Evolutionary conservation across 2,329 filamentous ascomycete species (phyloP).

Genomic region (Colletotrichum somersetense): DNA sequence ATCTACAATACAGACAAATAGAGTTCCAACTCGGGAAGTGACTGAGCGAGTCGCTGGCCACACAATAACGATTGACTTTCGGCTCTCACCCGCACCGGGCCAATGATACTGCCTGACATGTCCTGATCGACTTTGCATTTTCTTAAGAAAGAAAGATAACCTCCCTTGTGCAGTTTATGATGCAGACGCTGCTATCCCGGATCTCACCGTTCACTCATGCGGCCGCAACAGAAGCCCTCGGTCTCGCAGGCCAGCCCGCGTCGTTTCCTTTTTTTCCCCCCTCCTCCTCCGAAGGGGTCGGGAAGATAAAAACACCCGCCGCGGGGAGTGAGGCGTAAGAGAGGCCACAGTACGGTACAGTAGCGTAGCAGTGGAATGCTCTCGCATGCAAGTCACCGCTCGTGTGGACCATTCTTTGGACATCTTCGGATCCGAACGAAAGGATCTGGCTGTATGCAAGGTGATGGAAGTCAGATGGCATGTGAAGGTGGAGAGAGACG

Average conservation of each 20-base stretch:
- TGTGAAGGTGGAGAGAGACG: neutral
- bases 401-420: no score
- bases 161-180: neutral
- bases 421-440: neutral
- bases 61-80: neutral
- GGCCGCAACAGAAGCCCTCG: neutral
- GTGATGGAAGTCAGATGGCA: neutral
- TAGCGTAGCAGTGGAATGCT: neutral
- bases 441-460: neutral
- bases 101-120: neutral
- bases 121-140: neutral
- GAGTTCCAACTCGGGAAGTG: neutral
- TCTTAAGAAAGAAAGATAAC: neutral
- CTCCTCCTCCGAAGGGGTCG: neutral
- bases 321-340: neutral
- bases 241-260: neutral
- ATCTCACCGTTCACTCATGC: constrained; percentile 10
- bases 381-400: neutral
- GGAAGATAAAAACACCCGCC: neutral
- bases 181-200: neutral
- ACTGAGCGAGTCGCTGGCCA: neutral
- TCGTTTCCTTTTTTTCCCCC: no score
- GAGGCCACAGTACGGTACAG: neutral
- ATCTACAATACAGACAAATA: neutral
- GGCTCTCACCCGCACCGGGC: neutral